Percentiles rank a stretch among this genome's conserved stretches.
Evolutionary conservation across 352 stramenopile genomes (phyloP).

Genomic region (Phytopythium oedochilum): DNA sequence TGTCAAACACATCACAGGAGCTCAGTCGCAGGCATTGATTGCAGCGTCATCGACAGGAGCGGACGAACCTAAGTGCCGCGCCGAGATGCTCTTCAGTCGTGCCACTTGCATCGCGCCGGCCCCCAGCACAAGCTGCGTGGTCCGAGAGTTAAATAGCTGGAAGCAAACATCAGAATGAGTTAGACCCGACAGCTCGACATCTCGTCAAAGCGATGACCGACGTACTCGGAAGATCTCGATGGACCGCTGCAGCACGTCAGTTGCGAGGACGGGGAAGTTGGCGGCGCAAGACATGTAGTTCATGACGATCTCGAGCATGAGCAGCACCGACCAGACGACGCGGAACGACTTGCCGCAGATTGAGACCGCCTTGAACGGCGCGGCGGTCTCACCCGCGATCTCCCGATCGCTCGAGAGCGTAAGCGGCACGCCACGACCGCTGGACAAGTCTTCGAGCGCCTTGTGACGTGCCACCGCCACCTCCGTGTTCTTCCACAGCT

Average conservation of each 20-base stretch:
- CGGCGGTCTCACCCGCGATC: constrained; percentile 51
- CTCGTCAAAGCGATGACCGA: neutral
- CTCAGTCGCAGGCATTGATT: no score
- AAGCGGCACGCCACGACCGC: constrained; percentile 82
- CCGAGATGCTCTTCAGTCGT: constrained; percentile 95
- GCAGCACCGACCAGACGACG: constrained; percentile 93
- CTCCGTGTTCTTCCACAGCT: constrained; percentile 93
- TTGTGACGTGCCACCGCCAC: constrained; percentile 89
- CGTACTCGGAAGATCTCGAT: constrained; percentile 87
- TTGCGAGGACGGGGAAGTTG: constrained; percentile 93
- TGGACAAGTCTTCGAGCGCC: constrained; percentile 89
- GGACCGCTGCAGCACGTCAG: constrained; percentile 91
- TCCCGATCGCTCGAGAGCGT: constrained; percentile 66
- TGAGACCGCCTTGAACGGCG: constrained; percentile 76
- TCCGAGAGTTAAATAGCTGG: constrained; percentile 95
- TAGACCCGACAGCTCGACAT: neutral
- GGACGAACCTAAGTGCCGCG: constrained; percentile 87
- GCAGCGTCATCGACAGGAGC: neutral
- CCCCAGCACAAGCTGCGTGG: constrained; percentile 94
- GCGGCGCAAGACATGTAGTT: constrained; percentile 92
- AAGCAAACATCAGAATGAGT: constrained; percentile 20
- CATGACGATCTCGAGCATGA: constrained; percentile 95
- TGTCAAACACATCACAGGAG: neutral
- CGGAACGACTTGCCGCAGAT: constrained; percentile 93
- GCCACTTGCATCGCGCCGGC: constrained; percentile 95